Evolutionary conservation across 225 moss, liverwort and hornwort species (phyloP), one percentile per base, ranked within the genome.

Genomic region (Physcomitrellopsis africana): DNA sequence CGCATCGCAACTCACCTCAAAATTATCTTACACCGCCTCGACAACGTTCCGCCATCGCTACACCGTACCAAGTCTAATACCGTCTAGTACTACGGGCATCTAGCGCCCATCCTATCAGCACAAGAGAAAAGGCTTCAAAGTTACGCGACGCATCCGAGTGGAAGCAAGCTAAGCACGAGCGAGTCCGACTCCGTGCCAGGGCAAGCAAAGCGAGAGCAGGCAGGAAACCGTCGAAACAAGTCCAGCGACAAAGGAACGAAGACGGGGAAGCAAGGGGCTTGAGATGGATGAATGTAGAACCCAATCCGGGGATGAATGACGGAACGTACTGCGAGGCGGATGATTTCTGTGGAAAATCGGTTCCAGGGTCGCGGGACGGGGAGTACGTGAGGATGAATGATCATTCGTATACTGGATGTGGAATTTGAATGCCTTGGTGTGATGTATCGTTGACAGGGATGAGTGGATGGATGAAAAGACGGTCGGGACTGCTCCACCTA

Each of bases 161-260:
- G 71, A 56, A 78, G 48, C 68, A 26, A 63, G 67, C 15, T 13
- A 7, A 1, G 64, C 43, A 27, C 3, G 57, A 11, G 74, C 27
- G 78, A 71, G 78, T 64, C 62, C 52, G 61, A 45, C 72, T 79
- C 72, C 72, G 72, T 70, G 75, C 75, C 54, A 82, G 85, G 81
- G 81, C 81, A 85, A 79, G 81, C 63, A 67, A 56, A 84, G 67
- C 70, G 49, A 80, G 77, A 68, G 49, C 80, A 73, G 69, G 77
- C 65, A 81, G 84, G 81, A 85, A 85, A 85, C 85, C 85, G 85
- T 85, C 85, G 85, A 82, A 79, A 69, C 81, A 76, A 85, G 85
- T 85, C 85, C 85, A 82, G 85, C 85, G 85, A 85, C 85, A 85
- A 73, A 85, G 81, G 81, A 81, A 85, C 85, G 78, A 70, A 81